A percentile compares a stretch with the other conserved stretches of the same genome.
Conservation (phyloP, 2,329 filamentous ascomycete species). For the Epichloe sylvatica region DNA sequence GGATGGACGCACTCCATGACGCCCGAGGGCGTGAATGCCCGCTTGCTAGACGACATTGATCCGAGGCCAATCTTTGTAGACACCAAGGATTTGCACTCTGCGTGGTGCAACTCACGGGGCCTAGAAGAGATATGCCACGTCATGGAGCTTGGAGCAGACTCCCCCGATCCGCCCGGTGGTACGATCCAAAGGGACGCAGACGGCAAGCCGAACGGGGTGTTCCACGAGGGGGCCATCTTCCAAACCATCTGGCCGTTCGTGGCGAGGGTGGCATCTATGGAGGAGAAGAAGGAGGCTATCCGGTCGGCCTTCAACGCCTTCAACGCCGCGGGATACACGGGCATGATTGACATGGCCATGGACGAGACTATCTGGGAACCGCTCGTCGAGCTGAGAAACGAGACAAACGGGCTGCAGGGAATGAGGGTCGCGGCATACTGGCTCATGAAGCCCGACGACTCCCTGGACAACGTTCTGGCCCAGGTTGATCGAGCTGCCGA, state of each 20-base stretch:
- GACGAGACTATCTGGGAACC: conserved; percentile 42
- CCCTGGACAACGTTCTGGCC: conserved; percentile 24
- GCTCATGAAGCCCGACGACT: conserved; percentile 36
- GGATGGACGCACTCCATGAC: conserved; percentile 43
- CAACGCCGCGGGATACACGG: conserved; percentile 38
- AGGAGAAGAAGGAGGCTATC: conserved; percentile 35
- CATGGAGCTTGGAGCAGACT: conserved; percentile 27
- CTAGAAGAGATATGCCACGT: conserved; percentile 26
- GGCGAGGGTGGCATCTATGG: conserved; percentile 30
- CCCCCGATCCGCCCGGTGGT: conserved; percentile 36
- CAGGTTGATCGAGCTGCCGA: conserved; percentile 38
- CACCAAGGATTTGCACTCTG: conserved; percentile 41
- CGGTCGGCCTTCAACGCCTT: conserved; percentile 35
- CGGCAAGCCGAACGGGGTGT: conserved; percentile 34
- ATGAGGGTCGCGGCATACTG: conserved; percentile 42
- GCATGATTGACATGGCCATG: conserved; percentile 48
- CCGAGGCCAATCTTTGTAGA: conserved; percentile 42
- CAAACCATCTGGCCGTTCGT: conserved; percentile 42
- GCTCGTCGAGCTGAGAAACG: conserved; percentile 29
- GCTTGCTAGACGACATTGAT: conserved; percentile 36
- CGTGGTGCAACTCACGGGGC: conserved; percentile 41
- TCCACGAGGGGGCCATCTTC: conserved; percentile 38
- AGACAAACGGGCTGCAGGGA: conserved; percentile 14
- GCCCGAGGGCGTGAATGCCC: conserved; percentile 29
- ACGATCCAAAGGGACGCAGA: conserved; percentile 34